These are phyloP conservation scores for Geranium rotundifolium DNA, from an alignment of 345 rosid species.

Conservation along the genomic window DNA sequence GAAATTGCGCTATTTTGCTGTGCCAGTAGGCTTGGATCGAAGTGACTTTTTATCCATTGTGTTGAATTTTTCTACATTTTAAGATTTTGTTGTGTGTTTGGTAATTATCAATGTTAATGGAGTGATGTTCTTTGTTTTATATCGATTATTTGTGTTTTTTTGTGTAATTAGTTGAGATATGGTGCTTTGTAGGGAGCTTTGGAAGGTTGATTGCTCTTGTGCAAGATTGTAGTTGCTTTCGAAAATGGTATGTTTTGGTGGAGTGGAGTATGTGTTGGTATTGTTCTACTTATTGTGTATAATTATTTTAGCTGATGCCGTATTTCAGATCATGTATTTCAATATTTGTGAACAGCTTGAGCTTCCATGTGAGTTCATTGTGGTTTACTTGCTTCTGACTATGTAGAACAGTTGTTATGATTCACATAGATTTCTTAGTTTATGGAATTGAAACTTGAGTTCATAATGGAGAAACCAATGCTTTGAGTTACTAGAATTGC, in stretches of 20 bases:
- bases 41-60: no score
- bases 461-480: not conserved
- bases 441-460: not conserved
- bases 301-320: not conserved
- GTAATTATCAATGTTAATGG: not conserved
- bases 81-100: not conserved
- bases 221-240: not conserved
- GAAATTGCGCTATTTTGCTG: no score
- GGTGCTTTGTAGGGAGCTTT: not conserved
- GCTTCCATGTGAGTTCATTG: not conserved
- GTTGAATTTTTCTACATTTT: not conserved
- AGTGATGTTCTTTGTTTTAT: not conserved
- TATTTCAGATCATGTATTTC: not conserved
- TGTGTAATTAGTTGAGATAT: not conserved
- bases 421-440: not conserved
- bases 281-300: no score
- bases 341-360: not conserved
- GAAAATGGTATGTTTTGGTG: not conserved
- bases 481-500: not conserved
- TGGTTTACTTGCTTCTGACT: not conserved
- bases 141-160: not conserved
- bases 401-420: no score
- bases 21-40: no score
- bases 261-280: not conserved
- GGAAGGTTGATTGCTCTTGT: not conserved